Evolutionary conservation across 768 basidiomycete genomes (phyloP), one percentile per base, ranked within the genome.

Genomic region (Trametes maxima): DNA sequence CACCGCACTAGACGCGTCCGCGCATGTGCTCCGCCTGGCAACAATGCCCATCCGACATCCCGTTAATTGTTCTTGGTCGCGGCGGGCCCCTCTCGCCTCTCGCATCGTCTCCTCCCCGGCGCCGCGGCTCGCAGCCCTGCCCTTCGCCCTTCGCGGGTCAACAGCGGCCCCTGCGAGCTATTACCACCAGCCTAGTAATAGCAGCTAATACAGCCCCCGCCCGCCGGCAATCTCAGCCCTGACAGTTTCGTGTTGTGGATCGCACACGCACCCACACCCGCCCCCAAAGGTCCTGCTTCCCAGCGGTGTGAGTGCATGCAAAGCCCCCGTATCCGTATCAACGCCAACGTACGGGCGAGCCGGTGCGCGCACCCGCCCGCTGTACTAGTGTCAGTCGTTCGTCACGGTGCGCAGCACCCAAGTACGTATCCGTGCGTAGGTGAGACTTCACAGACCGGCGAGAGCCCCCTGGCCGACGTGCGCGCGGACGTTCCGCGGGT

Each of bases 1-100:
- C 8, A 33, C 28, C 25, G 53, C 42, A 19, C 56, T 39, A 56
- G 36, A 42, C 22, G 56, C 56, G 17, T 39, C 46, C 33, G 36
- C 21, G 36, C 46, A 28, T 25, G 47, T 28, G 56, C 35, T 17
- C 21, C 55, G 21, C 56, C 36, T 47, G 24, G 56, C 45, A 57
- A 57, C 56, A 45, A 25, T 25, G 49, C 25, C 49, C 49, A 35
- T 19, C 28, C 28, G 28, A 33, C 28, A 33, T 44, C 21, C 10
- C 17, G n/a, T 45, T 22, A 10, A 10, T 45, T 25, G 45, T 25
- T 25, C 45, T 46, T 46, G n/a, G n/a, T 24, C 45, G 39, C 39
- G 17, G 2, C 14, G 3, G 3, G 39, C 39, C 39, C 39, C 39
- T 40, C 39, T 40, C 39, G 14, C 39, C 14, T 14, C 37, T 40